Evolutionary conservation across 1,284 basidiomycete species (phyloP).

Genomic region (Grifola frondosa): DNA sequence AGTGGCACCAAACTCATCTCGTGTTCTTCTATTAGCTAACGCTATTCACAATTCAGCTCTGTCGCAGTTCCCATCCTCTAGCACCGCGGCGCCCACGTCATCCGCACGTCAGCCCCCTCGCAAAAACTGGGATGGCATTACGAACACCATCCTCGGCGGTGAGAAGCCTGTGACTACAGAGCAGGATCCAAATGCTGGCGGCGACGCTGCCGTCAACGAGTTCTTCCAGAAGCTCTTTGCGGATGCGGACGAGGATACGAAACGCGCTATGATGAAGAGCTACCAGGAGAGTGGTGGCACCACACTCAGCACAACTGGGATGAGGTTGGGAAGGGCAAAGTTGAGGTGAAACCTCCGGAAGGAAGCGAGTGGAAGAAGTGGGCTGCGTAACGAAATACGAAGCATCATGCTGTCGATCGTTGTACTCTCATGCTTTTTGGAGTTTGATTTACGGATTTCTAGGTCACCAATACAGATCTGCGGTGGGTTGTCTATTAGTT

Average conservation of each 20-base stretch:
- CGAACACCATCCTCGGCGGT: slow-evolving; percentile 56
- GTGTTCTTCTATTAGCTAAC: slow-evolving; percentile 1
- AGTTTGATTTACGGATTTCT: neutral
- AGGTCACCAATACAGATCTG: too few species aligned
- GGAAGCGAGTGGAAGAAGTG: slow-evolving; percentile 84
- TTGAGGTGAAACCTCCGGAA: slow-evolving; percentile 77
- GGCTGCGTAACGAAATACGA: slow-evolving; percentile 28
- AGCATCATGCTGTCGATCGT: neutral
- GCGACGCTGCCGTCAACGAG: slow-evolving; percentile 71
- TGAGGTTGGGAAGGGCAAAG: slow-evolving; percentile 69
- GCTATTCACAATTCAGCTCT: slow-evolving; percentile 21
- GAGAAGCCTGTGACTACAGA: slow-evolving; percentile 64
- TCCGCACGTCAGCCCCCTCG: slow-evolving; percentile 36
- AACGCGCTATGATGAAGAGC: slow-evolving; percentile 94
- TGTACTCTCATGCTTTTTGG: neutral
- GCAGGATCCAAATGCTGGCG: slow-evolving; percentile 82
- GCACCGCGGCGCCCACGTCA: slow-evolving; percentile 28
- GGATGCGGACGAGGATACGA: slow-evolving; percentile 86
- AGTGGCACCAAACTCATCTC: slow-evolving; percentile 27
- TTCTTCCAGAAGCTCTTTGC: slow-evolving; percentile 87
- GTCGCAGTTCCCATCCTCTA: slow-evolving; percentile 33
- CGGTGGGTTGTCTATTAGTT: too few species aligned
- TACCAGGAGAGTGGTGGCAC: slow-evolving; percentile 91
- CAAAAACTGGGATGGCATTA: slow-evolving; percentile 86
- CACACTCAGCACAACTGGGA: slow-evolving; percentile 93